phyloP scores from a whole-genome alignment of 2,329 filamentous ascomycete species.

The Pseudogymnoascus sp. region DNA sequence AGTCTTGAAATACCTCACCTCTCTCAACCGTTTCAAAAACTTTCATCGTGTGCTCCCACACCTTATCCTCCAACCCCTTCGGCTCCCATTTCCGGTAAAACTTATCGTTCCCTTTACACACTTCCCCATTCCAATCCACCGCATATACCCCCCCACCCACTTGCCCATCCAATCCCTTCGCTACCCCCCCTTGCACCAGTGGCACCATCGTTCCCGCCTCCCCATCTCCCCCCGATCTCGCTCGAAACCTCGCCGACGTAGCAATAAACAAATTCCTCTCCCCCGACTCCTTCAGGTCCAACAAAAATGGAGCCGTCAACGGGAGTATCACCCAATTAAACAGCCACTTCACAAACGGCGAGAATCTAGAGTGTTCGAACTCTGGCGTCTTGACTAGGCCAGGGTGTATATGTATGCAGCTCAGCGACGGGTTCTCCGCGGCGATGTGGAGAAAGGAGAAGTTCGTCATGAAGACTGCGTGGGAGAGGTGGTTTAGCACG shows the following conservation, averaged over 20 bases:
- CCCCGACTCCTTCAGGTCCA: constrained; percentile 24
- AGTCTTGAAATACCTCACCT: constrained; percentile 17
- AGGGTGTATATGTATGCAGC: constrained; percentile 27
- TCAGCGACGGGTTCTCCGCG: constrained; percentile 22
- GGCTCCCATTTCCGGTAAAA: constrained; percentile 15
- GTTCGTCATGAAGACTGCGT: constrained; percentile 28
- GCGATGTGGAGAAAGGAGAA: constrained; percentile 28
- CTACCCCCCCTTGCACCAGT: constrained; percentile 10
- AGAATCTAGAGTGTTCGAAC: constrained; percentile 23
- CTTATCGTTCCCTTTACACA: constrained; percentile 16
- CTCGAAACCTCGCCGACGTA: constrained; percentile 18
- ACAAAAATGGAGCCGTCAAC: constrained; percentile 22
- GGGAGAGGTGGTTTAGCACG: constrained; percentile 23
- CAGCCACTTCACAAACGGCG: constrained; percentile 26
- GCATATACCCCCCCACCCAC: constrained; percentile 24
- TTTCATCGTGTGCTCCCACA: constrained; percentile 22
- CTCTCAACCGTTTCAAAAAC: constrained; percentile 21
- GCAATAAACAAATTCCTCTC: constrained; percentile 25
- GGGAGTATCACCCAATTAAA: constrained; percentile 23
- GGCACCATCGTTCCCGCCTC: background rate
- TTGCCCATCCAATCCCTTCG: constrained; percentile 18
- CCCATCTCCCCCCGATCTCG: constrained; percentile 10
- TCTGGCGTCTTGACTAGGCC: constrained; percentile 28
- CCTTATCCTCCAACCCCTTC: constrained; percentile 16
- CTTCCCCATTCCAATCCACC: constrained; percentile 17